phyloP scores from a whole-genome alignment of 1,139 yeast genomes.

The Blastobotrys malaysiensis region DNA sequence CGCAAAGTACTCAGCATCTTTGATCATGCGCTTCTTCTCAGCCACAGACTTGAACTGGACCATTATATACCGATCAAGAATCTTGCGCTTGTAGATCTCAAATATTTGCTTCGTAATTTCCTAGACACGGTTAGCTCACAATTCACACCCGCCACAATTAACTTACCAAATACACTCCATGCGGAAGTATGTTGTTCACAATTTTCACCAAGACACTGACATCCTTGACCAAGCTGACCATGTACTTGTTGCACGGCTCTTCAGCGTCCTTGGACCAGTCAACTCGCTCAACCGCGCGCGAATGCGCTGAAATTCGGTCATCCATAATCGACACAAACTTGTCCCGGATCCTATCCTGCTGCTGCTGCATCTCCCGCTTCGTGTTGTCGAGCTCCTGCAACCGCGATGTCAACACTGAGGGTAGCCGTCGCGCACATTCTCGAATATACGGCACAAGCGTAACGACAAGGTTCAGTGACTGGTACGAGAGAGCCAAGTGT shows the following conservation, averaged over 20 bases:
- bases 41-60: slow-evolving; percentile 40
- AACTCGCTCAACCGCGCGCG: slow-evolving; percentile 41
- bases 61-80: slow-evolving; percentile 51
- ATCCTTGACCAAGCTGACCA: slow-evolving; percentile 64
- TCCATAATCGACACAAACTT: slow-evolving; percentile 67
- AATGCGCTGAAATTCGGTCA: slow-evolving; percentile 52
- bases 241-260: slow-evolving; percentile 49
- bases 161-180: slow-evolving; percentile 38
- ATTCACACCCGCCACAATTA: not conserved
- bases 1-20: slow-evolving; percentile 61
- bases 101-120: slow-evolving; percentile 37
- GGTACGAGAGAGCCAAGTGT: slow-evolving; percentile 66
- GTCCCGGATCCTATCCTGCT: slow-evolving; percentile 59
- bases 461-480: slow-evolving; percentile 44
- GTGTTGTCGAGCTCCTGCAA: slow-evolving; percentile 41
- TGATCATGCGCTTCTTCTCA: slow-evolving; percentile 39
- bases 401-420: slow-evolving; percentile 14
- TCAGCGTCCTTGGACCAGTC: slow-evolving; percentile 48
- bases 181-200: slow-evolving; percentile 53
- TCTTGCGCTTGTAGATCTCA: slow-evolving; percentile 51
- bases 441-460: slow-evolving; percentile 36
- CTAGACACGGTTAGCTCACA: slow-evolving; percentile 12
- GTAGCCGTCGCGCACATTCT: slow-evolving; percentile 28
- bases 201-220: slow-evolving; percentile 60
- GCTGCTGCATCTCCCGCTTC: slow-evolving; percentile 44